phyloP scores from a whole-genome alignment of 768 basidiomycete species.

The Pisolithus tinctorius region DNA sequence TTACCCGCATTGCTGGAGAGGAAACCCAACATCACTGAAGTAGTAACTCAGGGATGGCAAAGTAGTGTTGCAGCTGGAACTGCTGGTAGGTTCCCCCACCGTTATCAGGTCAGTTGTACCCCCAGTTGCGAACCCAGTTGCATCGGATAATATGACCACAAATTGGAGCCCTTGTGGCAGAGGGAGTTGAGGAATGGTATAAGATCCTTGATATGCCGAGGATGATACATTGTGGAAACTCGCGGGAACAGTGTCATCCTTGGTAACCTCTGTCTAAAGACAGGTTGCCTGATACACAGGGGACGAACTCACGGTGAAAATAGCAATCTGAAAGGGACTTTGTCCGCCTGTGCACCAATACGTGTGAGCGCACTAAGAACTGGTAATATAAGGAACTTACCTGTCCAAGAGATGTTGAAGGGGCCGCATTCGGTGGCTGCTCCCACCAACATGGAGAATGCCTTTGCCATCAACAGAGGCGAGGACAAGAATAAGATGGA shows the following conservation, averaged over 20 bases:
- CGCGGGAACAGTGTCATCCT: constrained; percentile 47
- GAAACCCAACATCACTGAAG: constrained; percentile 38
- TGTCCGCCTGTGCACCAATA: too few species aligned
- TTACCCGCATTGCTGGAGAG: constrained; percentile 59
- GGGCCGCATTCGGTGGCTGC: too few species aligned
- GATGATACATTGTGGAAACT: constrained; percentile 49
- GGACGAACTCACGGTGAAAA: too few species aligned
- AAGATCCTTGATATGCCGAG: constrained; percentile 50
- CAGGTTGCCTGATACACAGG: too few species aligned
- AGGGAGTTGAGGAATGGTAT: constrained; percentile 37
- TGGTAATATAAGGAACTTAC: too few species aligned
- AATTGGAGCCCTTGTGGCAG: constrained; percentile 35
- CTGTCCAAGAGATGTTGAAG: too few species aligned
- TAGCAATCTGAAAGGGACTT: too few species aligned
- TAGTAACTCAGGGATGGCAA: constrained; percentile 38
- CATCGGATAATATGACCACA: constrained; percentile 64
- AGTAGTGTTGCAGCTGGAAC: constrained; percentile 41
- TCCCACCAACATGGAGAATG: too few species aligned
- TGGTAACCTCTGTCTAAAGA: constrained; percentile 5
- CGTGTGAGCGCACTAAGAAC: too few species aligned
- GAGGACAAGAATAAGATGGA: constrained; percentile 8
- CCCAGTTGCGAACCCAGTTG: constrained; percentile 21
- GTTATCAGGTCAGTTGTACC: constrained; percentile 18
- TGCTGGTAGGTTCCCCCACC: constrained; percentile 39
- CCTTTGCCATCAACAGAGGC: too few species aligned